These are phyloP conservation scores for Schizosaccharomyces octosporus DNA, from an alignment of 805 yeast species.

Conservation along the genomic window DNA sequence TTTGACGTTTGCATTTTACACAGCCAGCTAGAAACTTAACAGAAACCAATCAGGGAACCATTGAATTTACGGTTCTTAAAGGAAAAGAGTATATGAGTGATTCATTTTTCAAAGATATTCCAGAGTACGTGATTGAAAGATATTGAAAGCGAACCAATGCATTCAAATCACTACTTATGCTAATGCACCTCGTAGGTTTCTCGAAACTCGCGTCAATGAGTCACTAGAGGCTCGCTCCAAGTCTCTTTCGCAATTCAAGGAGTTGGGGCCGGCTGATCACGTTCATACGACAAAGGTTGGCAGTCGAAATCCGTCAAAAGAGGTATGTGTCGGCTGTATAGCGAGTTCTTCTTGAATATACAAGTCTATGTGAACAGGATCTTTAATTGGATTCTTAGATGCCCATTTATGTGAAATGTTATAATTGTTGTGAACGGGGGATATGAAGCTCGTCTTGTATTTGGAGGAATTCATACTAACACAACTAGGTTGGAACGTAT, in stretches of 20 bases:
- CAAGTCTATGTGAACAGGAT: slow-evolving; percentile 16
- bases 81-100: background rate
- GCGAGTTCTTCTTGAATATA: too few species aligned
- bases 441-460: too few species aligned
- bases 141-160: background rate
- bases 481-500: slow-evolving; percentile 20
- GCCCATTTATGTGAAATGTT: background rate
- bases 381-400: slow-evolving; percentile 17
- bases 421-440: background rate
- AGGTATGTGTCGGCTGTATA: slow-evolving; percentile 16
- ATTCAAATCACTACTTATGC: background rate
- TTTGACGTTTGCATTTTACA: too few species aligned
- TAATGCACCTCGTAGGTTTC: slow-evolving; percentile 12
- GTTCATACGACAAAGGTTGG: slow-evolving; percentile 24
- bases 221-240: slow-evolving; percentile 27
- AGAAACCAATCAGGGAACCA: background rate
- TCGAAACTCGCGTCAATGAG: slow-evolving; percentile 27
- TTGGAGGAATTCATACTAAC: background rate
- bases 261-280: slow-evolving; percentile 57
- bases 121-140: background rate
- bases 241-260: slow-evolving; percentile 20
- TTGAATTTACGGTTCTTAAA: too few species aligned
- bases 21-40: background rate
- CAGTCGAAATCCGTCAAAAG: slow-evolving; percentile 22
- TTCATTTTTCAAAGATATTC: background rate